Percentiles rank a stretch among this genome's conserved stretches.
phyloP scores from a whole-genome alignment of 352 stramenopile genomes.

The Phytopythium helicoides region DNA sequence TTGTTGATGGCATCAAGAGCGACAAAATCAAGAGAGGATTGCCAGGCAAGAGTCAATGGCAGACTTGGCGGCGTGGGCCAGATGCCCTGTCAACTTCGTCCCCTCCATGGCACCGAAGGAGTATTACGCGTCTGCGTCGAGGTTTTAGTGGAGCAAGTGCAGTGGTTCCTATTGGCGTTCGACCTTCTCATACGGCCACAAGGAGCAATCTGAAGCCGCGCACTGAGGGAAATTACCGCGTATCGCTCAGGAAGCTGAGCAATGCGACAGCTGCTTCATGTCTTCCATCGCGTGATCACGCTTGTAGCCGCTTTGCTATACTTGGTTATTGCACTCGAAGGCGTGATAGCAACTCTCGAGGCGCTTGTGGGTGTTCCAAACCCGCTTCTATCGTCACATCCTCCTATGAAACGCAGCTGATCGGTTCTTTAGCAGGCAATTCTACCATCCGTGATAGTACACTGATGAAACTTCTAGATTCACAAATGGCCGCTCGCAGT shows the following conservation, averaged over 20 bases:
- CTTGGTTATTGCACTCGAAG: slow-evolving; percentile 21
- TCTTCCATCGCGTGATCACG: slow-evolving; percentile 4
- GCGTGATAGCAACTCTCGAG: slow-evolving; percentile 23
- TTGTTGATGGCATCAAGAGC: slow-evolving; percentile 1
- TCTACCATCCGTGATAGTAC: slow-evolving; percentile 26
- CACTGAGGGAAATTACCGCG: neutral
- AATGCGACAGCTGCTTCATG: neutral
- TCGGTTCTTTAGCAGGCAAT: slow-evolving; percentile 7
- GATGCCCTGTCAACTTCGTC: neutral
- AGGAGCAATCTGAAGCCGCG: neutral
- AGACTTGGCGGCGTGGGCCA: neutral
- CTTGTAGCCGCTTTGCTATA: slow-evolving; percentile 27
- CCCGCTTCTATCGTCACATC: slow-evolving; percentile 15
- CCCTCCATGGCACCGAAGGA: slow-evolving; percentile 1
- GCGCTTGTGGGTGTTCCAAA: slow-evolving; percentile 9
- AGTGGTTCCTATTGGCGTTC: neutral
- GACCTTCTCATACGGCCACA: neutral
- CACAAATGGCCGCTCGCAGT: slow-evolving; percentile 17
- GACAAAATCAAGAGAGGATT: neutral
- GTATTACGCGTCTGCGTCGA: neutral
- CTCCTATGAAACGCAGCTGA: slow-evolving; percentile 17
- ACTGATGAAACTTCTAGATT: slow-evolving; percentile 19
- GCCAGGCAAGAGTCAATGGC: neutral
- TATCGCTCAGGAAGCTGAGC: neutral
- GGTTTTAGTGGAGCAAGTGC: neutral